Percentiles rank a stretch among this genome's conserved stretches.
These are phyloP conservation scores for Rhizophagus sp. DNA, from an alignment of 192 early-diverging fungal genomes.

Conservation along the genomic window DNA sequence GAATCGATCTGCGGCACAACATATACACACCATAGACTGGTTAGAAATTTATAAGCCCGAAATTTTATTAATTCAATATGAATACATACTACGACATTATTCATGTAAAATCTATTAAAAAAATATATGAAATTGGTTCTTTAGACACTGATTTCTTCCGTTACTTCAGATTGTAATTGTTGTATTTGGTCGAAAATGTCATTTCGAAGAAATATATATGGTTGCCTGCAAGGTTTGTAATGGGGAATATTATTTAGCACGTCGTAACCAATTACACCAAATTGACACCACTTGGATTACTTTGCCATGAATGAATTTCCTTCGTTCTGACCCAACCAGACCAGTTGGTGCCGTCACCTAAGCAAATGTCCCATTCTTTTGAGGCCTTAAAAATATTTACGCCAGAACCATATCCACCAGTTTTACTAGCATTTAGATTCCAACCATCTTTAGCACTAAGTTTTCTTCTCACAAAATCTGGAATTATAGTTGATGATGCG, in stretches of 20 bases:
- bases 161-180: neutral
- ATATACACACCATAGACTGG: too few relatives aligned
- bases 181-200: slow-evolving; percentile 16
- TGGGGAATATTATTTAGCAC: slow-evolving; percentile 2
- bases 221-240: slow-evolving; percentile 12
- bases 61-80: too few relatives aligned
- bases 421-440: neutral
- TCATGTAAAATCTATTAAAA: too few relatives aligned
- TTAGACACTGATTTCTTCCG: too few relatives aligned
- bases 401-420: neutral
- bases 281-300: too few relatives aligned
- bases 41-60: too few relatives aligned
- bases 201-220: slow-evolving; percentile 21
- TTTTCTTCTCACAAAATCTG: slow-evolving; percentile 16
- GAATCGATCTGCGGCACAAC: too few relatives aligned
- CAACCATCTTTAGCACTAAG: slow-evolving; percentile 10
- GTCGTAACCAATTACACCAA: slow-evolving; percentile 8
- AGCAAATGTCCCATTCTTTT: slow-evolving; percentile 17
- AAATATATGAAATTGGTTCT: too few relatives aligned
- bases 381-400: slow-evolving; percentile 5
- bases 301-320: neutral
- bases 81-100: too few relatives aligned
- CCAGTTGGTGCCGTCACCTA: neutral
- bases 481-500: neutral
- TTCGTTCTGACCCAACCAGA: slow-evolving; percentile 3